phyloP scores from a whole-genome alignment of 2,329 filamentous ascomycete genomes.

The Cadophora sp. region DNA sequence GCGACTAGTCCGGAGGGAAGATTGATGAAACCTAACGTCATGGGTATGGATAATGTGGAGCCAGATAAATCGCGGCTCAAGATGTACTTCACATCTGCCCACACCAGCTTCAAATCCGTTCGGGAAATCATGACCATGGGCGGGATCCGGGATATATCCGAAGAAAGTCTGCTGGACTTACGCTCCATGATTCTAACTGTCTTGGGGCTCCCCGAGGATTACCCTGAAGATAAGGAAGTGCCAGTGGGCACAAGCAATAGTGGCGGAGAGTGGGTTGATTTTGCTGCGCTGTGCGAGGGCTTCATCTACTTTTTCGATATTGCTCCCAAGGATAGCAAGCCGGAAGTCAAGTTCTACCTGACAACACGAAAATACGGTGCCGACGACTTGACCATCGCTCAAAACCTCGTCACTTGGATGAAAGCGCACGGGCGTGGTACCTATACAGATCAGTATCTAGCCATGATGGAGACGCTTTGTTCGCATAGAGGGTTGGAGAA shows the following conservation, averaged over 20 bases:
- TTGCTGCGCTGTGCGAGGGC: slow-evolving; percentile 1
- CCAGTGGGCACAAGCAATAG: background rate
- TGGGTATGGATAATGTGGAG: background rate
- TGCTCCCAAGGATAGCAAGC: slow-evolving; percentile 3
- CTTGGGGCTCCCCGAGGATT: slow-evolving; percentile 2
- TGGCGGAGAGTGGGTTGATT: slow-evolving; percentile 1
- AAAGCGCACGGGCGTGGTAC: background rate
- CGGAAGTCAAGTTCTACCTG: slow-evolving; percentile 1
- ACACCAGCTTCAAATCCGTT: slow-evolving; percentile 3
- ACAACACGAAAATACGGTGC: background rate
- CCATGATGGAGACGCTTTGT: slow-evolving; percentile 1
- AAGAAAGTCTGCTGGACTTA: slow-evolving; percentile 1
- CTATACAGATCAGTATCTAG: background rate
- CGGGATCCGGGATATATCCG: slow-evolving; percentile 3
- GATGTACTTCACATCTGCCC: slow-evolving; percentile 3
- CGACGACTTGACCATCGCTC: slow-evolving; percentile 1
- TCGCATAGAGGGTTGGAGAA: slow-evolving; percentile 1
- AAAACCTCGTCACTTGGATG: slow-evolving; percentile 1
- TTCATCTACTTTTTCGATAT: slow-evolving; percentile 1
- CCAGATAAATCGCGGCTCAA: slow-evolving; percentile 3
- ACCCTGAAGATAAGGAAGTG: slow-evolving; percentile 1
- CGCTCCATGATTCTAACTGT: slow-evolving; percentile 1
- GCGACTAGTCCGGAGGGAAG: background rate
- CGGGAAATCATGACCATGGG: slow-evolving; percentile 1
- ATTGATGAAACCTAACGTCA: slow-evolving; percentile 3